phyloP scores from a whole-genome alignment of 1,284 basidiomycete genomes.

The Moesziomyces sp. region DNA sequence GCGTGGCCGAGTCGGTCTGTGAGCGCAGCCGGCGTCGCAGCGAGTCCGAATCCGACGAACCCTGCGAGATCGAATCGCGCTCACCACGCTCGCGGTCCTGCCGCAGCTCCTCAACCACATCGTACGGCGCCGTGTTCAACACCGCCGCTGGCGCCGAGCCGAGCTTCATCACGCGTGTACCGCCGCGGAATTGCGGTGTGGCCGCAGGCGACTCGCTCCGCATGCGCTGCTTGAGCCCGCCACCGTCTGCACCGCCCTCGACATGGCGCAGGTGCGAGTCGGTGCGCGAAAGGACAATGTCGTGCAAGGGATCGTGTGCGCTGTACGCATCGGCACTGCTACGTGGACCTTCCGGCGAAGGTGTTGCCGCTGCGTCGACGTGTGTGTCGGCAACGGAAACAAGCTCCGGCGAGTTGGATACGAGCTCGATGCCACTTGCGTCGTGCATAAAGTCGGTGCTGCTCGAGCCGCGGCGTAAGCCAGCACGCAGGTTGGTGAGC shows the following conservation, averaged over 20 bases:
- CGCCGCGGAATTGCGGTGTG: slow-evolving; percentile 10
- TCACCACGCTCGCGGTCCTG: background rate
- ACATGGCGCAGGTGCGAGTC: slow-evolving; percentile 1
- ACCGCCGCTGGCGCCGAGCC: slow-evolving; percentile 12
- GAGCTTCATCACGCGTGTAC: slow-evolving; percentile 4
- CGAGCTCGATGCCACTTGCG: slow-evolving; percentile 18
- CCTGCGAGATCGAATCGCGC: slow-evolving; percentile 19
- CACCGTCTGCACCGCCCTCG: too few relatives aligned
- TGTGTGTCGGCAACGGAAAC: background rate
- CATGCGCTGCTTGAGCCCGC: too few relatives aligned
- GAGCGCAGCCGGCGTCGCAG: slow-evolving; percentile 14
- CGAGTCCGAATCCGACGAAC: slow-evolving; percentile 15
- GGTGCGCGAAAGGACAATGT: slow-evolving; percentile 2
- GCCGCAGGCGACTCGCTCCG: background rate
- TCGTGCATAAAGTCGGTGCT: background rate
- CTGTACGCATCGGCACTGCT: slow-evolving; percentile 41
- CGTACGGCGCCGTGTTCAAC: background rate
- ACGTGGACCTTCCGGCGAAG: slow-evolving; percentile 8
- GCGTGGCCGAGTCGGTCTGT: slow-evolving; percentile 4
- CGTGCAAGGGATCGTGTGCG: background rate
- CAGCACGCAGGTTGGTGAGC: slow-evolving; percentile 21
- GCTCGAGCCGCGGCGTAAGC: slow-evolving; percentile 13
- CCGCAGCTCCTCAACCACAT: slow-evolving; percentile 14
- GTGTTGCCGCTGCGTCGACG: background rate
- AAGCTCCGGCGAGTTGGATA: slow-evolving; percentile 18